Evolutionary conservation across 192 early-diverging fungal genomes (phyloP).

Genomic region (Coemansia asiatica): DNA sequence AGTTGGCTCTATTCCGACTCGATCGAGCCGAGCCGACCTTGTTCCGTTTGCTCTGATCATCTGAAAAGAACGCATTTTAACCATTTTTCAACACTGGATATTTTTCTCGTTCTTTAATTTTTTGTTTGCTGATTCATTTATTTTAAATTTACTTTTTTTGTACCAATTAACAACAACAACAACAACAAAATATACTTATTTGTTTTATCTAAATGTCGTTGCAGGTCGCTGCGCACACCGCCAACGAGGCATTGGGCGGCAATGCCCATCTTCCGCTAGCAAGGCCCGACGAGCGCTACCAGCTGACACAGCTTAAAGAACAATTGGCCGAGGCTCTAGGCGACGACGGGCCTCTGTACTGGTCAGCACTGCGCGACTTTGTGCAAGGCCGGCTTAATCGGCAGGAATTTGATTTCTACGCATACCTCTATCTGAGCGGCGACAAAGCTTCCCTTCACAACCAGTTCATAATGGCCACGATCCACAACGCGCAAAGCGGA

Average conservation of each 20-base stretch:
- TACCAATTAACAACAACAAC: neutral
- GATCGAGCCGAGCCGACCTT: neutral
- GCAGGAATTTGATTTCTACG: conserved; percentile 79
- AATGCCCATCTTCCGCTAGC: conserved; percentile 8
- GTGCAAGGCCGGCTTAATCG: conserved; percentile 73
- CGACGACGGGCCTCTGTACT: conserved; percentile 73
- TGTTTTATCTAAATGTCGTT: neutral
- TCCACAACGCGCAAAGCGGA: conserved; percentile 73
- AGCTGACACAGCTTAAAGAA: conserved; percentile 64
- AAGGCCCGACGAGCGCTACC: conserved; percentile 46
- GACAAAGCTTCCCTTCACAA: conserved; percentile 65
- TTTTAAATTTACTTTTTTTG: neutral
- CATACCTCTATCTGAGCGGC: conserved; percentile 62
- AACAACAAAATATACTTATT: neutral
- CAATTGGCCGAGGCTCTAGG: conserved; percentile 72
- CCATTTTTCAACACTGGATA: neutral
- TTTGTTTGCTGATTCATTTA: neutral
- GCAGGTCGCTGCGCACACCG: neutral
- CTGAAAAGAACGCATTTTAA: no score
- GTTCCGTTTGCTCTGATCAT: no score
- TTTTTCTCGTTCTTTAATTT: neutral
- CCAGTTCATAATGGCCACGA: conserved; percentile 73
- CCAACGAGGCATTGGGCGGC: neutral
- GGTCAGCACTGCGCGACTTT: conserved; percentile 73
- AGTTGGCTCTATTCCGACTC: no score